Evolutionary conservation across 2,329 filamentous ascomycete genomes (phyloP), one percentile per base, ranked within the genome.

Genomic region (Bipolaris gigantea): DNA sequence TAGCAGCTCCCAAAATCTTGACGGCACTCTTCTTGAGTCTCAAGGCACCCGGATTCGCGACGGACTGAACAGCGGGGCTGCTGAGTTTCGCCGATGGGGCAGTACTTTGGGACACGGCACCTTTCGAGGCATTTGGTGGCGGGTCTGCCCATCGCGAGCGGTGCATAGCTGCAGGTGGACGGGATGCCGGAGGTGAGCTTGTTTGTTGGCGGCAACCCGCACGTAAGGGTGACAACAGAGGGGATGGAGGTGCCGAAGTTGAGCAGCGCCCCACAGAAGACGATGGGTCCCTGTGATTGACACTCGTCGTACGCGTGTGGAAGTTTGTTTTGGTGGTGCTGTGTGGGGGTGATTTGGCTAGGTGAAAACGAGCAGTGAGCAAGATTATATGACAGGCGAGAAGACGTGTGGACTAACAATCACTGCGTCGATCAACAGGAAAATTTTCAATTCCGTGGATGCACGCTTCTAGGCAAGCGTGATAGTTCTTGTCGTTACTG

Each of bases 11-110:
- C 6, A 68, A 64, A 1, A 72, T 61, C 55, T 66, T 69, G 49
- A 71, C 65, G 0, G 64, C 59, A 1, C 54, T 50, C 55, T 70
- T 73, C 55, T 71, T 71, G n/a, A 71, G 54, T 46, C 59, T 68
- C 34, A 71, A 40, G 5, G 43, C 57, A 19, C 58, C 50, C 0
- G 54, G 7, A 8, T 48, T 45, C 4, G 60, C 53, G 1, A 62
- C 50, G 42, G 67, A 65, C 56, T 69, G 67, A 1, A 66, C 45
- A 10, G 67, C 63, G 3, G 67, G 38, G 13, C 30, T 9, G 15
- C 13, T 9, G 4, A 38, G 15, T 41, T 34, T 19, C 15, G 11
- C 5, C 9, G 9, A 13, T 2, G 35, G 33, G 11, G 9, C 21
- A 39, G 35, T 13, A 40, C 23, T 25, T 46, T n/a, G 33, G 1